Conservation (phyloP, 2,329 filamentous ascomycete species). For the Pseudogymnoascus sp. region DNA sequence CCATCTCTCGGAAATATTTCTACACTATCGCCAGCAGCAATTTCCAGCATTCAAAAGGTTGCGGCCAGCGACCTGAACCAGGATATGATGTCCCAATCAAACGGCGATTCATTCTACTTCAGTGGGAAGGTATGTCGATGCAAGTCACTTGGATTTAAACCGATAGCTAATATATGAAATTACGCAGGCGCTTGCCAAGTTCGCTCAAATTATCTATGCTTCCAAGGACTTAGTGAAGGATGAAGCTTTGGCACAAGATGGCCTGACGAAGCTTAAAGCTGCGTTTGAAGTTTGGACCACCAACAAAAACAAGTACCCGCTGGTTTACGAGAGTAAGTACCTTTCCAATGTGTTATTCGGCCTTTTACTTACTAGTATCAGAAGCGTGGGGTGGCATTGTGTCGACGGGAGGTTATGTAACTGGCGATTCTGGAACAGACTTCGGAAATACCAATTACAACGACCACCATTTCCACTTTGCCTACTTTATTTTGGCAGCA, state of each 20-base stretch:
- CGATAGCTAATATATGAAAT: conserved; percentile 16
- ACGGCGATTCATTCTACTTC: conserved; percentile 85
- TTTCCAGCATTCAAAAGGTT: conserved; percentile 49
- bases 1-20: conserved; percentile 40
- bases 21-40: conserved; percentile 44
- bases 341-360: neutral
- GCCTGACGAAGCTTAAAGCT: conserved; percentile 53
- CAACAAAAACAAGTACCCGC: conserved; percentile 59
- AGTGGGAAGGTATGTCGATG: conserved; percentile 62
- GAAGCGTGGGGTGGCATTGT: conserved; percentile 72
- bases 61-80: conserved; percentile 68
- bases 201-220: conserved; percentile 59
- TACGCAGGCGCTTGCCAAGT: conserved; percentile 60
- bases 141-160: conserved; percentile 23
- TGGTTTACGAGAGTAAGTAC: conserved; percentile 53
- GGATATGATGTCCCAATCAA: conserved; percentile 62
- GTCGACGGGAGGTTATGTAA: conserved; percentile 63
- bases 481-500: conserved; percentile 82
- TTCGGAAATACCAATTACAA: conserved; percentile 89
- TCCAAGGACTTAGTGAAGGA: conserved; percentile 56
- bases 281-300: conserved; percentile 57
- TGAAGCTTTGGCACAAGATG: conserved; percentile 44
- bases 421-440: conserved; percentile 61
- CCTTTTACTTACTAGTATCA: conserved; percentile 23
- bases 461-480: conserved; percentile 69